Evolutionary conservation across 2,329 filamentous ascomycete genomes (phyloP).

Genomic region (Aspergillus hortae): DNA sequence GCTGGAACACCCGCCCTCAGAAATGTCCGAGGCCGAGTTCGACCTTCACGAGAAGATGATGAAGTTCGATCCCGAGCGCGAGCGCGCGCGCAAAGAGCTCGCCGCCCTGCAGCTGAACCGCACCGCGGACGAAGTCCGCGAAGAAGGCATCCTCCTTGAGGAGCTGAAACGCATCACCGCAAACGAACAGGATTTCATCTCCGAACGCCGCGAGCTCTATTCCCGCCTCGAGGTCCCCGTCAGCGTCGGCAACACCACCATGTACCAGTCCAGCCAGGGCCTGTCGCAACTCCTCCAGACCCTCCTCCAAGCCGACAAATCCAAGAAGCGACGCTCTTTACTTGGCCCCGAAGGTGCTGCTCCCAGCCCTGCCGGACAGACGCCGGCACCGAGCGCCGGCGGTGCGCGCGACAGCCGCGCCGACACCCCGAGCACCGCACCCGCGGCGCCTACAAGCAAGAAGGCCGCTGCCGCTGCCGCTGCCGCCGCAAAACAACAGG

Average conservation of each 20-base stretch:
- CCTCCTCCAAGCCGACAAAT: conserved; percentile 77
- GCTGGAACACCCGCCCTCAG: conserved; percentile 72
- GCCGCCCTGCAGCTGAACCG: conserved; percentile 75
- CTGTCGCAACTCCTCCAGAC: conserved; percentile 77
- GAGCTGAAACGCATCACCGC: conserved; percentile 91
- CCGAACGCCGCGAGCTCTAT: conserved; percentile 84
- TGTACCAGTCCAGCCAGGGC: conserved; percentile 77
- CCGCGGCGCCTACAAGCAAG: conserved; percentile 24
- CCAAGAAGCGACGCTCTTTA: conserved; percentile 78
- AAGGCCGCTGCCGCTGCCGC: conserved; percentile 40
- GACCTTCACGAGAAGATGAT: conserved; percentile 78
- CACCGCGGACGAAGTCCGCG: conserved; percentile 80
- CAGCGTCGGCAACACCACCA: conserved; percentile 64
- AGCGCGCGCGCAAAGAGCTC: conserved; percentile 78
- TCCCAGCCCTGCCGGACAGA: conserved; percentile 55
- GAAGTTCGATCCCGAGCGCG: conserved; percentile 78
- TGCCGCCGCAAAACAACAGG: conserved; percentile 24
- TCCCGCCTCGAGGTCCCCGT: conserved; percentile 78
- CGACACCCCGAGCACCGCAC: conserved; percentile 31
- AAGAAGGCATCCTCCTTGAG: conserved; percentile 83
- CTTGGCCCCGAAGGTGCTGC: conserved; percentile 56
- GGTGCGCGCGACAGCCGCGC: conserved; percentile 35
- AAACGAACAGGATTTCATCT: conserved; percentile 79
- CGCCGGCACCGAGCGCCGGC: conserved; percentile 32
- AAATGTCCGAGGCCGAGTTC: conserved; percentile 85